These are phyloP conservation scores for Quaeritorhiza haematococci DNA, from an alignment of 371 early-diverging fungal species.

Conservation along the genomic window DNA sequence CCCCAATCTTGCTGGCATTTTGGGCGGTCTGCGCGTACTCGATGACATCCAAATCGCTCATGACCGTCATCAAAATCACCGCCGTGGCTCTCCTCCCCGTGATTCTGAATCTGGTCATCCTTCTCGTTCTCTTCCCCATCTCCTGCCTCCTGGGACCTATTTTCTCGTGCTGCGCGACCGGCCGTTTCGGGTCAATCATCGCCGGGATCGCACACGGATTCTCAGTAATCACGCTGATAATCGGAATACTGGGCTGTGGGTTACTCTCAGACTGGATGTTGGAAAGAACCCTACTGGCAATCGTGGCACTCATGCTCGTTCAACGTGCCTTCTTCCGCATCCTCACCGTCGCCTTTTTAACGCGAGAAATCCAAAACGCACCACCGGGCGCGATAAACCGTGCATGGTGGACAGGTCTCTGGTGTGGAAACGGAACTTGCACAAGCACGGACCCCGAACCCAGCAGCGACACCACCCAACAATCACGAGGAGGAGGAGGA, in stretches of 20 bases:
- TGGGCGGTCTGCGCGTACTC: slow-evolving; percentile 58
- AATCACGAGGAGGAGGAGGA: too few species aligned
- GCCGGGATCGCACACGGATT: slow-evolving; percentile 40
- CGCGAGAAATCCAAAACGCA: slow-evolving; percentile 79
- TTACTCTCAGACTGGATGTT: too few species aligned
- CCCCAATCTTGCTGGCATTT: slow-evolving; percentile 63
- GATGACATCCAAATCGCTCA: slow-evolving; percentile 23
- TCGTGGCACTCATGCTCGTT: slow-evolving; percentile 62
- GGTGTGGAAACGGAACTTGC: slow-evolving; percentile 77
- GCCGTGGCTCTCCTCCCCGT: slow-evolving; percentile 69
- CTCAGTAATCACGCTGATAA: slow-evolving; percentile 57
- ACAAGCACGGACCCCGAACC: too few species aligned
- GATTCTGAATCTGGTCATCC: slow-evolving; percentile 61
- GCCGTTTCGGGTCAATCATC: slow-evolving; percentile 40
- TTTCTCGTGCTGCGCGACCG: slow-evolving; percentile 67
- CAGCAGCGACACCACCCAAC: too few species aligned
- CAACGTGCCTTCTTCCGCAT: slow-evolving; percentile 40
- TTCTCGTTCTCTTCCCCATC: slow-evolving; percentile 64
- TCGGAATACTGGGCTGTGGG: slow-evolving; percentile 54
- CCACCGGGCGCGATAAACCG: slow-evolving; percentile 72
- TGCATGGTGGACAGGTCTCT: slow-evolving; percentile 89
- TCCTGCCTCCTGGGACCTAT: slow-evolving; percentile 67
- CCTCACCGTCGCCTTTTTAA: slow-evolving; percentile 50
- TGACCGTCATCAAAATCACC: slow-evolving; percentile 53
- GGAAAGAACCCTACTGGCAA: slow-evolving; percentile 50